Evolutionary conservation across 495 filamentous ascomycete genomes (phyloP).

Genomic region (Hyaloscypha finlandica): DNA sequence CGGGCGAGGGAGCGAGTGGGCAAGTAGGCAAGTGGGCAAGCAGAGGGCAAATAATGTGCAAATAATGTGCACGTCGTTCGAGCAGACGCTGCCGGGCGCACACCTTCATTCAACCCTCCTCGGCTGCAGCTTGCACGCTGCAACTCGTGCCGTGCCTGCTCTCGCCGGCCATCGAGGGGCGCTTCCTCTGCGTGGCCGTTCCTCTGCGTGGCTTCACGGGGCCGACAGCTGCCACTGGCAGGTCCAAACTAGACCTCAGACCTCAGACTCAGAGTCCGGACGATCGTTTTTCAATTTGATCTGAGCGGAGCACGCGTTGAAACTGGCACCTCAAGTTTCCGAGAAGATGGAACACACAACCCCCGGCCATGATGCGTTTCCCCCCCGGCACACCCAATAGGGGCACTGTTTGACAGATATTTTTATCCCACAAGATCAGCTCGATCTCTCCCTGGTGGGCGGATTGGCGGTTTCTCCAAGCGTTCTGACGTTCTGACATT

Average conservation of each 20-base stretch:
- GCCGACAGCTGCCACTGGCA: neutral
- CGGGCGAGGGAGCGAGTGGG: neutral
- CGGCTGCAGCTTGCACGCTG: neutral
- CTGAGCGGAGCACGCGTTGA: constrained; percentile 29
- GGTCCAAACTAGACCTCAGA: neutral
- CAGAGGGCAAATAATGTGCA: too few species aligned
- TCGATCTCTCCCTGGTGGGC: neutral
- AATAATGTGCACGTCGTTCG: neutral
- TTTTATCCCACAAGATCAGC: constrained; percentile 13
- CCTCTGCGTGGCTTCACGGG: neutral
- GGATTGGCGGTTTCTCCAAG: constrained; percentile 8
- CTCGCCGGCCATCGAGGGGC: constrained; percentile 2
- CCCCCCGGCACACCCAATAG: constrained; percentile 7
- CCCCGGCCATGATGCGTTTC: constrained; percentile 15
- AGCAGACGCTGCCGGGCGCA: neutral
- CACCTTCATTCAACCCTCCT: too few species aligned
- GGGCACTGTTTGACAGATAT: constrained; percentile 16
- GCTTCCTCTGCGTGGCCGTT: neutral
- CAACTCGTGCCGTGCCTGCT: neutral
- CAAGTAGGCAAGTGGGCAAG: neutral
- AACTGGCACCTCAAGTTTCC: constrained; percentile 18
- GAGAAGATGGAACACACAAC: constrained; percentile 25
- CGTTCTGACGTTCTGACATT: neutral
- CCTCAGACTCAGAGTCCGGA: constrained; percentile 11
- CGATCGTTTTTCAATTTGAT: constrained; percentile 7